Conservation (phyloP, 2,329 filamentous ascomycete species). For the Hymenoscyphus salicellus region DNA sequence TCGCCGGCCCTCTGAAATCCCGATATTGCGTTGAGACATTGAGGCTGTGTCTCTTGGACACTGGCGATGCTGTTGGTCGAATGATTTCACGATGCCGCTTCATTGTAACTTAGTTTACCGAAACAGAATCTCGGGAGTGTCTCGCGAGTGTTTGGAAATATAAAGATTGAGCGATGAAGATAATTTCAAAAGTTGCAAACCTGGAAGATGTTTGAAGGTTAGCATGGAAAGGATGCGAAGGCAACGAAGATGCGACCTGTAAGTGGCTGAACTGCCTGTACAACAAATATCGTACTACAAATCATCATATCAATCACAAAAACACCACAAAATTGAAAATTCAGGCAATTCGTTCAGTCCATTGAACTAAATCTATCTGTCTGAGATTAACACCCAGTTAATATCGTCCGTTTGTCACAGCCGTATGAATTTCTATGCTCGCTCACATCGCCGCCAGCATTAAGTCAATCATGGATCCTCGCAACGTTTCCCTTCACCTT, state of each 20-base stretch:
- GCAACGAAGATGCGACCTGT: not conserved
- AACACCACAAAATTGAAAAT: not conserved
- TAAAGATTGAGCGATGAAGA: not conserved
- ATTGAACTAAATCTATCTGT: constrained; percentile 16
- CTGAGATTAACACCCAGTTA: constrained; percentile 6
- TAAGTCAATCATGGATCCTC: constrained; percentile 24
- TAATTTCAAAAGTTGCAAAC: too few species aligned
- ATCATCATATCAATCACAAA: not conserved
- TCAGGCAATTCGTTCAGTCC: constrained; percentile 10
- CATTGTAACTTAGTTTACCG: too few species aligned
- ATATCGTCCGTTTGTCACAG: constrained; percentile 3
- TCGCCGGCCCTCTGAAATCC: too few species aligned
- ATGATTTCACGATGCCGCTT: too few species aligned
- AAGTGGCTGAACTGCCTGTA: too few species aligned
- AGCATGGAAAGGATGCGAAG: not conserved
- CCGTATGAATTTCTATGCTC: constrained; percentile 6
- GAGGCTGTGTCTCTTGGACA: too few species aligned
- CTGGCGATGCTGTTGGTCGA: too few species aligned
- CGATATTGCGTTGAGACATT: too few species aligned
- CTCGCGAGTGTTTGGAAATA: too few species aligned
- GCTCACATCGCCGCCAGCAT: constrained; percentile 10
- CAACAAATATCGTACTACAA: not conserved
- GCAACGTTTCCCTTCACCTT: too few species aligned
- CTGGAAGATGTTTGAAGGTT: not conserved
- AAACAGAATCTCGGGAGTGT: too few species aligned